Base-by-base conservation (phyloP, 176 grass and related monocot species). In the Musa troglodytarum region DNA sequence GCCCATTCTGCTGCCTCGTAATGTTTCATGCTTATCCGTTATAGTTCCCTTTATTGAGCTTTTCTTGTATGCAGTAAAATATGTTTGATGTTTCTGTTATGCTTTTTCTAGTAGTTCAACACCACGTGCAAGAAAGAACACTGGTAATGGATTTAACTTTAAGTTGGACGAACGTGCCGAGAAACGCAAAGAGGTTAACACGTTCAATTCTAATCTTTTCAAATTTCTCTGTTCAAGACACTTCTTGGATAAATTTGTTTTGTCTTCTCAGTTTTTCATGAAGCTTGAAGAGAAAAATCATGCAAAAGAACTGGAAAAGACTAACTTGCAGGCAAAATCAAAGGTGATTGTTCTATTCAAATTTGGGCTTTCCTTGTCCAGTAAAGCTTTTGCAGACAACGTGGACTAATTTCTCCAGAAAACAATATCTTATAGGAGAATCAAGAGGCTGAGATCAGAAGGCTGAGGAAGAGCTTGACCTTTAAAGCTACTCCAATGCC, bases 401-500 rank as follows among this genome's bases (percentile, higher is more conserved):
- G 13, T 21, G 2, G 11, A 21, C 29, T 63, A 62, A 63, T 10
- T 23, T 59, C 16, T 62, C 22, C 63, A n/a, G 53, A 13, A 71
- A 68, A 62, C 49, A 74, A 83, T 73, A 80, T 19, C 15, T 69
- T 49, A 69, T 58, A 98, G 94, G 90, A 98, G 78, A 93, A 87
- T 80, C 90, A 93, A 82, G 90, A 98, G 61, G 94, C 94, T 78
- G 94, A 98, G 82, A 98, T 98, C 80, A 93, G 86, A 86, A 66
- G 77, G 65, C 80, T 98, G 59, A 92, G 94, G 82, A 98, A 98
- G 88, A 98, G 88, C 82, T 83, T 98, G 67, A 91, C 79, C 74
- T 91, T 93, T 83, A 98, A 93, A 91, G 94, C 94, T 26, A 75
- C 86, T 22, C 94, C 94, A 75, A 98, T 98, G 94, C 94, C 94